phyloP scores from a whole-genome alignment of 108 stramenopile genomes.

The Cyclostephanos tholiformis region DNA sequence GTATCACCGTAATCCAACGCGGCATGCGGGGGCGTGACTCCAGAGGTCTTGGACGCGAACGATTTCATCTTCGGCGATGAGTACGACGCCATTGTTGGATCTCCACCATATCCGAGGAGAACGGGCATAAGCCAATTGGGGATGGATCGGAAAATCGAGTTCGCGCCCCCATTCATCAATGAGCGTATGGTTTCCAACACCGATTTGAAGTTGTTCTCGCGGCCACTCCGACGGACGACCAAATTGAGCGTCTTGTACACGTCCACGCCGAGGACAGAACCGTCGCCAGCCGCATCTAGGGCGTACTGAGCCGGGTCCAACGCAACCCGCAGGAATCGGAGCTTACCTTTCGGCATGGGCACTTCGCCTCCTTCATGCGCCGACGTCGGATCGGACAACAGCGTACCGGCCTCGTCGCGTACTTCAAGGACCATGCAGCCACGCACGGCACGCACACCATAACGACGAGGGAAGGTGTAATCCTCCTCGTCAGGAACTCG shows the following conservation, averaged over 20 bases:
- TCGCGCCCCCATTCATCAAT: slow-evolving; percentile 68
- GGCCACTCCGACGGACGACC: slow-evolving; percentile 84
- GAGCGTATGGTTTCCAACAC: slow-evolving; percentile 92
- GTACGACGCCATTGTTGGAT: slow-evolving; percentile 81
- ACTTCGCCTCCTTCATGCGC: slow-evolving; percentile 33
- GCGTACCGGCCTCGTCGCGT: slow-evolving; percentile 82
- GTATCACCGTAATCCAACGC: slow-evolving; percentile 92
- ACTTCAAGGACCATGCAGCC: slow-evolving; percentile 86
- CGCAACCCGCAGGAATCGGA: slow-evolving; percentile 72
- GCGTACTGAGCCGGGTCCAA: slow-evolving; percentile 92
- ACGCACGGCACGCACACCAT: slow-evolving; percentile 76
- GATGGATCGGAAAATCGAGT: slow-evolving; percentile 82
- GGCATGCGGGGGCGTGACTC: slow-evolving; percentile 67
- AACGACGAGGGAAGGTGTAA: slow-evolving; percentile 71
- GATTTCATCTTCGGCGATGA: slow-evolving; percentile 62
- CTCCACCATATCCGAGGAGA: slow-evolving; percentile 86
- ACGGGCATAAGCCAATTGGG: slow-evolving; percentile 92
- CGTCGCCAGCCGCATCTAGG: slow-evolving; percentile 51
- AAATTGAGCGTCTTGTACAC: slow-evolving; percentile 85
- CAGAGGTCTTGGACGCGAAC: slow-evolving; percentile 76
- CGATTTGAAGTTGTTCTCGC: slow-evolving; percentile 96
- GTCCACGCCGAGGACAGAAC: slow-evolving; percentile 60
- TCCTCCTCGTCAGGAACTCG: slow-evolving; percentile 84
- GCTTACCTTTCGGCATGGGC: slow-evolving; percentile 45
- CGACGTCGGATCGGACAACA: slow-evolving; percentile 80